Evolutionary conservation across 192 early-diverging fungal genomes (phyloP).

Genomic region (Dissophora globulifera): DNA sequence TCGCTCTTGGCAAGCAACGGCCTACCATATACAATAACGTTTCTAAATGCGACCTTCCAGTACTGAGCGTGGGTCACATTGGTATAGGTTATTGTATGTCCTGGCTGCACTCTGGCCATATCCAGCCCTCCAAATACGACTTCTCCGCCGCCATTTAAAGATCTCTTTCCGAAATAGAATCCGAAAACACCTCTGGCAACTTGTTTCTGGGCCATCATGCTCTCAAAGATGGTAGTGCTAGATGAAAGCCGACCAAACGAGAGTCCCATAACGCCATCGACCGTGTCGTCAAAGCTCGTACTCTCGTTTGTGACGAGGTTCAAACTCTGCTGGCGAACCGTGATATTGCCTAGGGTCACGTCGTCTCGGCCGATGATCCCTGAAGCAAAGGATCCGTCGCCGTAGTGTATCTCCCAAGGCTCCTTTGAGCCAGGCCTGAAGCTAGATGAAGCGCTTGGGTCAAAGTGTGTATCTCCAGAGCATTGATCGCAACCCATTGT

Average conservation of each 20-base stretch:
- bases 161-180: constrained; percentile 64
- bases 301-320: constrained; percentile 65
- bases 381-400: constrained; percentile 17
- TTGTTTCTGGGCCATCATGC: constrained; percentile 64
- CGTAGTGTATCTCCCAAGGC: constrained; percentile 29
- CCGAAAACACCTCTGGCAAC: constrained; percentile 66
- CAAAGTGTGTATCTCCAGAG: constrained; percentile 17
- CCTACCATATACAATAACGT: constrained; percentile 18
- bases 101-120: not conserved
- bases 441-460: not conserved
- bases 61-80: constrained; percentile 60
- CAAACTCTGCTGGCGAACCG: not conserved
- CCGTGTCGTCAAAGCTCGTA: constrained; percentile 61
- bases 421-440: not conserved
- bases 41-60: constrained; percentile 61
- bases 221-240: constrained; percentile 62
- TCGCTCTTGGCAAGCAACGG: not conserved
- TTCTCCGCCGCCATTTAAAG: constrained; percentile 44
- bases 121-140: constrained; percentile 39
- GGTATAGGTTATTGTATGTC: constrained; percentile 5
- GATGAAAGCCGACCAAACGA: constrained; percentile 61
- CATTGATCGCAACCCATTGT: constrained; percentile 13
- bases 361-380: constrained; percentile 14
- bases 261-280: constrained; percentile 75
- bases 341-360: constrained; percentile 3